Evolutionary conservation across 768 basidiomycete genomes (phyloP), one percentile per base, ranked within the genome.

Genomic region (Boletus eberwhitei): DNA sequence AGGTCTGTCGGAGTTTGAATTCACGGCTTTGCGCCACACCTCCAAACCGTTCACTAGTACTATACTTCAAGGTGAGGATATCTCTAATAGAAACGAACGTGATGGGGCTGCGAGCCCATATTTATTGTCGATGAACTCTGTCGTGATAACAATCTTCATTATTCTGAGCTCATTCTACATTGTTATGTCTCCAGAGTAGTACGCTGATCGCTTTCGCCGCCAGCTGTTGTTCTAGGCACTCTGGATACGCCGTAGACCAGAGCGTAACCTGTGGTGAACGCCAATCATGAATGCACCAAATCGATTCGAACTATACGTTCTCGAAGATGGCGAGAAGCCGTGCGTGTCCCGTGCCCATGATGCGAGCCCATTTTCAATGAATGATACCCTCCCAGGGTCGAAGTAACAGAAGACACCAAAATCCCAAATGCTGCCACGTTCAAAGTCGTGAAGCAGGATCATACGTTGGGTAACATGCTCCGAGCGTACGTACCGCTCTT

Each of bases 381-480:
- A 45, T 49, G n/a, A 52, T 51, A 35, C 38, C 45, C 29, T 53
- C 22, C n/a, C 67, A 98, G 95, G 42, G 85, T 98, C 52, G 90
- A 93, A 64, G 79, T 98, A 41, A 84, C 81, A 0, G 95, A 98
- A 73, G 97, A 99, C 74, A 95, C 93, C 41, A 98, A 97, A 75
- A 93, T 98, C 57, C 95, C 95, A 0, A 97, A 98, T 64, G 94
- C 97, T 2, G 96, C 96, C 17, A 96, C 95, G 0, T 84, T 99
- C 59, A 93, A 92, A 63, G 79, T 99, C 63, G 79, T 91, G 56
- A 98, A 98, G 75, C 96, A 99, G 69, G 97, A 98, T 67, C 97
- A 98, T 68, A 99, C 97, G 0, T 75, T 98, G 7, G 96, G 86
- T 9, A 95, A 95, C 75, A 91, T 98, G 90, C 78, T 99, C n/a